Base-by-base conservation (phyloP, 169 alveolate genomes). In the Theileria annulata region DNA sequence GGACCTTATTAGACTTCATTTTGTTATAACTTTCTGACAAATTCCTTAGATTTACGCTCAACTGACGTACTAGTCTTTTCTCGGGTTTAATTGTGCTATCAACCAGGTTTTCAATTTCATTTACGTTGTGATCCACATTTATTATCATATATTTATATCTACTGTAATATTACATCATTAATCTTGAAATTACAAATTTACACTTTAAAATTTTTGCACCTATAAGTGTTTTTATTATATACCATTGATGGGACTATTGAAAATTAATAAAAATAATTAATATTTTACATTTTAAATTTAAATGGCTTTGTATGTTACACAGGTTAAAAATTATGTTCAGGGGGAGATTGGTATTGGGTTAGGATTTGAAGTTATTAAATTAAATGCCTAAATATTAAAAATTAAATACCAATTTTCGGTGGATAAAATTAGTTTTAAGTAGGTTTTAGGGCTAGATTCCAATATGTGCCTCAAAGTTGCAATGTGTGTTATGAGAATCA, bases 31-130 rank as follows among this genome's bases (percentile, higher is more conserved):
- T 25, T 56, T 25, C 66, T 56, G 66, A 56, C 30, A 56, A 25
- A 25, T 56, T 56, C 31, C 17, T 56, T 25, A 56, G 8, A 56
- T n/a, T 56, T 56, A 56, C 66, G 66, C 66, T 56, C 66, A 56
- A 56, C 31, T 56, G 66, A 21, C 66, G 27, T 56, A 56, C 17
- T 56, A 56, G 17, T 12, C 66, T 56, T 56, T 56, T 56, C 17
- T 56, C 66, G 9, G 27, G 66, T 13, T 56, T 56, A 4, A 19
- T 25, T n/a, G 66, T 56, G 28, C 2, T n/a, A 21, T 56, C 31
- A 19, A 56, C 35, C 31, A 27, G 17, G 17, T 56, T 56, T 15
- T 42, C 51, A 42, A 42, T 42, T 8, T 42, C 51, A 42, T 42
- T 42, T 42, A 42, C 51, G 51, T 8, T 42, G 13, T 42, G 6